Conservation (phyloP, 805 yeast species). For the Zygosaccharomyces bailii region DNA sequence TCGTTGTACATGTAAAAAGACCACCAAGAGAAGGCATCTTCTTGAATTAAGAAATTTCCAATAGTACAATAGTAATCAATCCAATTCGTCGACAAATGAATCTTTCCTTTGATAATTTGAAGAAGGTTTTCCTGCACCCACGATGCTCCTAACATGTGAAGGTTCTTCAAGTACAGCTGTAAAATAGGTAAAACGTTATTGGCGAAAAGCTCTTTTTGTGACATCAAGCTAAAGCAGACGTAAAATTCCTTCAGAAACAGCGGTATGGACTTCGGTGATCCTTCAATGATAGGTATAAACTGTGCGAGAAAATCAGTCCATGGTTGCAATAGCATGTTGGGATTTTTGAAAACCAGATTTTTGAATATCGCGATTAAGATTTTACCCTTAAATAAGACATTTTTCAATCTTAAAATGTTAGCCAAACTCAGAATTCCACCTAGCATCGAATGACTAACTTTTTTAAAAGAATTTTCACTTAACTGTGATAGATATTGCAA, state of each 20-base stretch:
- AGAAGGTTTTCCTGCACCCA: conserved; percentile 29
- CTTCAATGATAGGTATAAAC: conserved; percentile 8
- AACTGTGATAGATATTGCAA: conserved; percentile 4
- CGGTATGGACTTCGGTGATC: conserved; percentile 8
- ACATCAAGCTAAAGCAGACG: conserved; percentile 14
- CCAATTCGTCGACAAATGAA: conserved; percentile 18
- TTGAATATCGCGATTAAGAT: conserved; percentile 7
- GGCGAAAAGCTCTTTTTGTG: conserved; percentile 6
- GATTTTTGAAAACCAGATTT: conserved; percentile 9
- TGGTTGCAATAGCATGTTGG: neutral
- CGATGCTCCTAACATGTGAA: conserved; percentile 11
- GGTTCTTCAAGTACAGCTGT: conserved; percentile 14
- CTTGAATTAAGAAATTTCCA: conserved; percentile 24
- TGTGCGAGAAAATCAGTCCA: conserved; percentile 18
- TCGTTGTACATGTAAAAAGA: conserved; percentile 28
- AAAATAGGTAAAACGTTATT: conserved; percentile 7
- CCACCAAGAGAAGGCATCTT: conserved; percentile 33
- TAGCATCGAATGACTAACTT: conserved; percentile 9
- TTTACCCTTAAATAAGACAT: conserved; percentile 18
- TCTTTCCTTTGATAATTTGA: conserved; percentile 19
- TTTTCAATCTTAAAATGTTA: conserved; percentile 15
- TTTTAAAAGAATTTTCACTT: conserved; percentile 4
- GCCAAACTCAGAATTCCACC: conserved; percentile 14
- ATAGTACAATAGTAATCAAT: conserved; percentile 27
- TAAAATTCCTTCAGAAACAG: conserved; percentile 17